Conservation (phyloP, 2,329 filamentous ascomycete species). For the Chaetomium sp. region DNA sequence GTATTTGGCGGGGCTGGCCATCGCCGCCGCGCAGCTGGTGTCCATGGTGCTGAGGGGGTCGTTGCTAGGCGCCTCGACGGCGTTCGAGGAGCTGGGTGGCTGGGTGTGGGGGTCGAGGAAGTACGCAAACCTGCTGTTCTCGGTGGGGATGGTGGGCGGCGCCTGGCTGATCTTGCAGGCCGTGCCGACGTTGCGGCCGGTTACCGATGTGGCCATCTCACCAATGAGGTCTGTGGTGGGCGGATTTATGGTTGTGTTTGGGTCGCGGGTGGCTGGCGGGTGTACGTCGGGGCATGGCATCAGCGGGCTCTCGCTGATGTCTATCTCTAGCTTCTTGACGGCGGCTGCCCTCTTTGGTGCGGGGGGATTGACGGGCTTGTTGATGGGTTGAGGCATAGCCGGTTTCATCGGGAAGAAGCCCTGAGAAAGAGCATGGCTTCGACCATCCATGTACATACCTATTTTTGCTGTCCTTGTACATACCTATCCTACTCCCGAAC, state of each 20-base stretch:
- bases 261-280: conserved; percentile 63
- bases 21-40: conserved; percentile 60
- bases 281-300: conserved; percentile 72
- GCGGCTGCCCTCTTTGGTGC: conserved; percentile 57
- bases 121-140: conserved; percentile 52
- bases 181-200: conserved; percentile 40
- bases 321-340: conserved; percentile 62
- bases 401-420: background rate
- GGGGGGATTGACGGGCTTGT: conserved; percentile 22
- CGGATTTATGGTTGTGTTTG: conserved; percentile 60
- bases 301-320: conserved; percentile 65
- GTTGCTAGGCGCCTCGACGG: conserved; percentile 62
- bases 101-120: conserved; percentile 48
- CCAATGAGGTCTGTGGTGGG: conserved; percentile 51
- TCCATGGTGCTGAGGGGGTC: conserved; percentile 56
- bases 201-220: conserved; percentile 36
- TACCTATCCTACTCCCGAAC: too few relatives aligned
- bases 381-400: conserved; percentile 20
- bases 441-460: background rate
- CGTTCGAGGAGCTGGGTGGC: conserved; percentile 63
- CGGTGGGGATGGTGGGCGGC: conserved; percentile 52
- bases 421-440: background rate
- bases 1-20: conserved; percentile 58
- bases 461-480: background rate
- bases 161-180: conserved; percentile 45